Evolutionary conservation across 306 rosid genomes (phyloP).

Genomic region (Quercus suber): DNA sequence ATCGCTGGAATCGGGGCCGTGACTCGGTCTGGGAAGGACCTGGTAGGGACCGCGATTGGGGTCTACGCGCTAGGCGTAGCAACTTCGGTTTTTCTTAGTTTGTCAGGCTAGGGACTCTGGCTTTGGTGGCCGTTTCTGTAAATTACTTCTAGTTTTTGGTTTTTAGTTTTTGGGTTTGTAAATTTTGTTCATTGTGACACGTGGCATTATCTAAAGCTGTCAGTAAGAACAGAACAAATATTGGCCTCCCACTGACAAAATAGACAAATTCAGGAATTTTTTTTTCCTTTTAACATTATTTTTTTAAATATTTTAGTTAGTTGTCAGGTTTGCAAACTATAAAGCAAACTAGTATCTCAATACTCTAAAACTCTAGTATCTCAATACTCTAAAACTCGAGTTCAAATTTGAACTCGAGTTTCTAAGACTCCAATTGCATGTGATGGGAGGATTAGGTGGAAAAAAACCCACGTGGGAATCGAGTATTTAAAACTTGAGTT

Average conservation of each 20-base stretch:
- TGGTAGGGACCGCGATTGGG: constrained; percentile 58
- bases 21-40: constrained; percentile 40
- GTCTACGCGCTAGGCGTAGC: constrained; percentile 70
- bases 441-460: too few relatives aligned
- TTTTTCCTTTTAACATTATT: too few relatives aligned
- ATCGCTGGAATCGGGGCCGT: constrained; percentile 64
- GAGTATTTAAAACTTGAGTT: too few relatives aligned
- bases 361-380: too few relatives aligned
- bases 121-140: not conserved
- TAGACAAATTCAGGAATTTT: too few relatives aligned
- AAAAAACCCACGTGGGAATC: too few relatives aligned
- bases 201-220: not conserved
- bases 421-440: too few relatives aligned
- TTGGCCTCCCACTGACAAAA: not conserved
- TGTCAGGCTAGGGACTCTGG: constrained; percentile 29
- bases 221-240: not conserved
- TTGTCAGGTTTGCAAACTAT: too few relatives aligned
- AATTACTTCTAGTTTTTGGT: not conserved
- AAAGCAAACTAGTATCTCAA: too few relatives aligned
- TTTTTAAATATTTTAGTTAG: too few relatives aligned
- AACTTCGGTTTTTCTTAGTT: constrained; percentile 43
- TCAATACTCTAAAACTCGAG: too few relatives aligned
- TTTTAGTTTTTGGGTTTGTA: not conserved
- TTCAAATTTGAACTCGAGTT: too few relatives aligned
- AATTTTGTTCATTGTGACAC: not conserved